phyloP scores from a whole-genome alignment of 441 rosid genomes.

The Populus hybrid region DNA sequence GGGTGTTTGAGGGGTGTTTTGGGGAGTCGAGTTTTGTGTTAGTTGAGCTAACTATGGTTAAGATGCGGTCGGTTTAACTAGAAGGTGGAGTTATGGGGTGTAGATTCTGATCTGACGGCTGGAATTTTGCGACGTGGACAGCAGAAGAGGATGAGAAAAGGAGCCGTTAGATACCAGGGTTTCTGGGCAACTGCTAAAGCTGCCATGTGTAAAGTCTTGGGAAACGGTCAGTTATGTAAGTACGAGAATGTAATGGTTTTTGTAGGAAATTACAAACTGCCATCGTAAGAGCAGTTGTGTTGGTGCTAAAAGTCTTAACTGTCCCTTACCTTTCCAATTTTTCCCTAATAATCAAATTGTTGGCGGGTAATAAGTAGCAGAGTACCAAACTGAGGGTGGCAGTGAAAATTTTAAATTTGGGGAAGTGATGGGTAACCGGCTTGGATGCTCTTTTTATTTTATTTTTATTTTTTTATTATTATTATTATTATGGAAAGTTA shows the following conservation, averaged over 20 bases:
- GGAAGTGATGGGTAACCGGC: too few relatives aligned
- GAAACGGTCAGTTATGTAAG: constrained; percentile 22
- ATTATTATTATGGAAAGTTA: too few relatives aligned
- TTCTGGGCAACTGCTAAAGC: constrained; percentile 14
- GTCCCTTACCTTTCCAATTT: not conserved
- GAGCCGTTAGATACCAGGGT: constrained; percentile 18
- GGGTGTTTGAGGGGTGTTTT: constrained; percentile 2
- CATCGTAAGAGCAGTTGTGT: constrained; percentile 15
- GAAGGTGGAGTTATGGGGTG: constrained; percentile 13
- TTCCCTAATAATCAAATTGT: not conserved
- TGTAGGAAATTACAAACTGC: constrained; percentile 16
- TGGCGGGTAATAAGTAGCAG: not conserved
- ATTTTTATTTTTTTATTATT: too few relatives aligned
- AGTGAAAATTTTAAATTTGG: not conserved
- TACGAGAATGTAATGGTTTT: not conserved
- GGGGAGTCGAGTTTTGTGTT: not conserved
- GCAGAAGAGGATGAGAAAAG: constrained; percentile 4
- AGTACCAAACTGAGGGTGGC: not conserved
- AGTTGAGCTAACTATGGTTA: constrained; percentile 46
- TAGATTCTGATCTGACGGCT: constrained; percentile 38
- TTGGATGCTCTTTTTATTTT: too few relatives aligned
- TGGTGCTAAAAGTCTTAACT: not conserved
- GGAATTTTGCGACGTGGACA: constrained; percentile 23
- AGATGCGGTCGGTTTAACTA: constrained; percentile 10
- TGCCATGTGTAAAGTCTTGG: constrained; percentile 29